Base-by-base conservation (phyloP, 805 yeast species). In the Candida tallmaniae region DNA sequence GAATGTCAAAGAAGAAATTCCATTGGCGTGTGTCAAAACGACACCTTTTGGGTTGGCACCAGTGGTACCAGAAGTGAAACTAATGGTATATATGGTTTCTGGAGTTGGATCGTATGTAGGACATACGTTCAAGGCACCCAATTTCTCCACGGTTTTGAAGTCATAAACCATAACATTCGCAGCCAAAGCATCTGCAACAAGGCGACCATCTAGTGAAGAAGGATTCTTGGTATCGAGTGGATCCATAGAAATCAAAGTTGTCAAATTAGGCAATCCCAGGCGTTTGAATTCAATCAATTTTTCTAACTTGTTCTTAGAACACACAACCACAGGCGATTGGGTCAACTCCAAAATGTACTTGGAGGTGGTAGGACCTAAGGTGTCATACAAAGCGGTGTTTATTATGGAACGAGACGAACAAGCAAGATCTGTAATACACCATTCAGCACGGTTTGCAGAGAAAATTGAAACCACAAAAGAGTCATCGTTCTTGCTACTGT, bases 11-110 rank as follows among this genome's bases (percentile, higher is more conserved):
- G 72, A 68, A 2, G 83, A 69, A 9, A 70, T 61, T 8, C 73
- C 65, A 48, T 70, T 70, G 8, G 60, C 58, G 32, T 81, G 86
- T 6, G 73, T 62, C 32, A 69, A 48, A 15, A 70, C 73, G 12
- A 78, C 88, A 34, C 89, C 89, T 56, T 82, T 81, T 31, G 89
- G 89, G 23, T 44, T 43, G 12, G 70, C 56, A 12, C 87, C 87
- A 1, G 88, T 80, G 2, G 89, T 81, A 21, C 89, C 89, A 0
- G 85, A 78, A 2, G 89, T 82, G 52, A 80, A 81, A 6, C 81
- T 75, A 31, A 82, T 73, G 12, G 88, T 78, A 51, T 75, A 77
- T 21, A 51, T 34, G 19, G 59, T 51, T 11, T 73, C 69, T 1
- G 78, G 73, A 1, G 54, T 59, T 17, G 86, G 83, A 9, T 74